Base-by-base conservation (phyloP, 371 early-diverging fungal genomes). In the Gilbertella persicaria region DNA sequence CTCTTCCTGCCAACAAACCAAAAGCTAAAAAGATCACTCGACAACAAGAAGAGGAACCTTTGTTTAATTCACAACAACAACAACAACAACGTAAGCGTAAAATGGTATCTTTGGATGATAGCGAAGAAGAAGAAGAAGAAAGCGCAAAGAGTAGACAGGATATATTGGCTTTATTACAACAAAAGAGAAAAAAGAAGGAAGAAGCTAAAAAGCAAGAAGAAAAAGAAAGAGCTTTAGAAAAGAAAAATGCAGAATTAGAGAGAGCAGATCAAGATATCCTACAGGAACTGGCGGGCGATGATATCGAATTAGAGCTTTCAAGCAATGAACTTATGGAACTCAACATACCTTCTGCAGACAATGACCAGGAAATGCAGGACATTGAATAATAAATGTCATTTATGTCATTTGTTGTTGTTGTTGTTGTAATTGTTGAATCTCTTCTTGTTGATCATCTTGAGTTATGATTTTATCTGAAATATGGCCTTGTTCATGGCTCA, bases 401-500 rank as follows among this genome's bases (percentile, higher is more conserved):
- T n/a, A n/a, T n/a, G n/a, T n/a, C n/a, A n/a, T n/a, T n/a, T n/a
- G n/a, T n/a, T n/a, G n/a, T n/a, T n/a, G n/a, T 45, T 53, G 45
- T 14, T 44, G 29, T 29, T 45, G 25, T 20, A 21, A 20, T n/a
- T 45, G 38, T 13, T 19, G 35, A 21, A 24, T 28, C 24, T 45
- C 45, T 17, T 26, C 9, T 29, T 53, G 39, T 9, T 7, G 63
- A 58, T 74, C 74, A 40, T 74, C 75, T 33, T 56, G 64, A 10
- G 62, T 69, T 48, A 74, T 54, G 16, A 71, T 58, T 16, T 68
- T 56, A 9, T 60, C 57, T 1, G 52, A 64, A 3, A 66, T 29
- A 28, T 61, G 54, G 3, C 78, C 78, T 41, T 87, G 85, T 25
- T 80, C 81, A 37, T 73, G 61, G 26, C 75, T 69, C 62, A 89